Conservation (phyloP, 495 filamentous ascomycete genomes). For the Hyaloscypha bicolor region DNA sequence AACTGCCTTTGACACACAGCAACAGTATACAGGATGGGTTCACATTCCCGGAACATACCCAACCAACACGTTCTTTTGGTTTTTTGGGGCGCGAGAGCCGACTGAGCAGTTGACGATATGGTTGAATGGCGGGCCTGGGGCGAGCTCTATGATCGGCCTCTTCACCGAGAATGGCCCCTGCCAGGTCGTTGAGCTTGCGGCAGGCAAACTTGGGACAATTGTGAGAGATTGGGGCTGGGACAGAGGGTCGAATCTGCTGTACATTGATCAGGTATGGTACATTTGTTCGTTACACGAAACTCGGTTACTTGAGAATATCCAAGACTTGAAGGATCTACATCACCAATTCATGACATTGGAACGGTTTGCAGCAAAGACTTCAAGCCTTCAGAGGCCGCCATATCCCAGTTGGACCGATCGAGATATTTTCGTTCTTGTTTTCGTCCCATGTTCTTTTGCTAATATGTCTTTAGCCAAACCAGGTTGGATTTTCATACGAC, state of each 20-base stretch:
- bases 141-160: conserved; percentile 68
- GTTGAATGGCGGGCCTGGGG: conserved; percentile 69
- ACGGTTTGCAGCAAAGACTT: not conserved
- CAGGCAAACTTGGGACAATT: conserved; percentile 49
- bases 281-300: not conserved
- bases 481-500: conserved; percentile 61
- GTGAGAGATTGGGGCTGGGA: conserved; percentile 64
- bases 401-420: not conserved
- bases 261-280: conserved; percentile 60
- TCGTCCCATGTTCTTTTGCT: conserved; percentile 18
- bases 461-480: conserved; percentile 46
- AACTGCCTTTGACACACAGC: conserved; percentile 56
- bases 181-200: conserved; percentile 47
- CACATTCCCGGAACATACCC: conserved; percentile 55
- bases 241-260: conserved; percentile 73
- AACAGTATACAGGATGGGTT: conserved; percentile 55
- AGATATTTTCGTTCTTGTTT: not conserved
- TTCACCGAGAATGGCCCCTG: conserved; percentile 60
- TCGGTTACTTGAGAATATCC: not conserved
- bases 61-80: conserved; percentile 82
- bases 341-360: not conserved
- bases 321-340: not conserved
- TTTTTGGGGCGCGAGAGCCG: conserved; percentile 64
- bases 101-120: conserved; percentile 66
- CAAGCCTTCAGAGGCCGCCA: not conserved